Conservation (phyloP, 2,329 filamentous ascomycete genomes). For the Pseudonectria foliicola region DNA sequence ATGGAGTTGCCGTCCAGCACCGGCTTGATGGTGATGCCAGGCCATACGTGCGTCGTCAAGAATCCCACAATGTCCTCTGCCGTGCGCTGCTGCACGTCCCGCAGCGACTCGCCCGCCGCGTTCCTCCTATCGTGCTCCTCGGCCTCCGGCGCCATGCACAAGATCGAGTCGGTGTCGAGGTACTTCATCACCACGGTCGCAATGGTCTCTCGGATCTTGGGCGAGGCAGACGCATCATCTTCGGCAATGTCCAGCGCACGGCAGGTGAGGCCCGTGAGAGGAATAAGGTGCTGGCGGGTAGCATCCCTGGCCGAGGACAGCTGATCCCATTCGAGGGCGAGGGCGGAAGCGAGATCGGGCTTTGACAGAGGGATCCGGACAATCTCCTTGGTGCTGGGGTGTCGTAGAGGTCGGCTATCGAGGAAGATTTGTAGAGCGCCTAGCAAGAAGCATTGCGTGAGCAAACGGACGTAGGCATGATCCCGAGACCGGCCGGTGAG, state of each 20-base stretch:
- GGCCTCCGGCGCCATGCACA: conserved; percentile 72
- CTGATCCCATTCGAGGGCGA: conserved; percentile 90
- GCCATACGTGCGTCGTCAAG: conserved; percentile 71
- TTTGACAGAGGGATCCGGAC: conserved; percentile 69
- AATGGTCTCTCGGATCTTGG: conserved; percentile 56
- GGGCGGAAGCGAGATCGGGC: conserved; percentile 71
- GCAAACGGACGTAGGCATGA: too few relatives aligned
- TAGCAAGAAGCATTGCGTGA: conserved; percentile 13
- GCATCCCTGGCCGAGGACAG: conserved; percentile 77
- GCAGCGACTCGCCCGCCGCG: conserved; percentile 51
- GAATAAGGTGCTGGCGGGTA: conserved; percentile 78
- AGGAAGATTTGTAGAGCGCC: conserved; percentile 58
- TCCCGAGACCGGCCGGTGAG: too few relatives aligned
- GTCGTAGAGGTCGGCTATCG: conserved; percentile 72
- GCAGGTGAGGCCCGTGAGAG: conserved; percentile 76
- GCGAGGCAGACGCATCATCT: conserved; percentile 47
- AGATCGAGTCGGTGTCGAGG: conserved; percentile 81
- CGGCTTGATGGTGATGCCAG: conserved; percentile 68
- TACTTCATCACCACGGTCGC: conserved; percentile 70
- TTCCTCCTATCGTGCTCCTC: conserved; percentile 40
- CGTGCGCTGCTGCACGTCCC: conserved; percentile 63
- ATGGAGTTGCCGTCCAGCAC: conserved; percentile 76
- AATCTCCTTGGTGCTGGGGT: conserved; percentile 62
- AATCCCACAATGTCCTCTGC: conserved; percentile 66
- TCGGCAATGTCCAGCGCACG: conserved; percentile 74